Percentiles rank a stretch among this genome's conserved stretches.
phyloP scores from a whole-genome alignment of 768 basidiomycete species.

The Lanmaoa rubissima region DNA sequence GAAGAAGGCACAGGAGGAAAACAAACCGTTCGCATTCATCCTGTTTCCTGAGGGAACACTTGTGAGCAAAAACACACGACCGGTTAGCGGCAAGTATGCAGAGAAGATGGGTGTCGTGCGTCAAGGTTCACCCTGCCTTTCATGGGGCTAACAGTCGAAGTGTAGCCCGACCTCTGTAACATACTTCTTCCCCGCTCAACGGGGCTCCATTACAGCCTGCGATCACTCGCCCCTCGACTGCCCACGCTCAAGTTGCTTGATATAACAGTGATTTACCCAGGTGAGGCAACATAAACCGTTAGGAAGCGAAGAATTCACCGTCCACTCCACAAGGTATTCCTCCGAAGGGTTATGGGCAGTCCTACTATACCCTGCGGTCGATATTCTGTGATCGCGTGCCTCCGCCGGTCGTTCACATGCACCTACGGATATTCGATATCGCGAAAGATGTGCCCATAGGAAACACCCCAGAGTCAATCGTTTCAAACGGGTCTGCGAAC shows the following conservation, averaged over 20 bases:
- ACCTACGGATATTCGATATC: slow-evolving; percentile 78
- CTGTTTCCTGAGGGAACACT: slow-evolving; percentile 97
- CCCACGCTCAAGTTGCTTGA: slow-evolving; percentile 83
- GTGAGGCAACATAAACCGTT: slow-evolving; percentile 34
- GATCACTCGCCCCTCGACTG: slow-evolving; percentile 75
- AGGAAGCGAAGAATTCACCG: not conserved
- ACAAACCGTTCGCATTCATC: slow-evolving; percentile 75
- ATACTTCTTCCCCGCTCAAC: slow-evolving; percentile 90
- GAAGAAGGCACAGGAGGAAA: slow-evolving; percentile 59
- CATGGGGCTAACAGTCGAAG: slow-evolving; percentile 8
- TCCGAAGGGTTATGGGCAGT: slow-evolving; percentile 76
- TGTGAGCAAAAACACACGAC: slow-evolving; percentile 81
- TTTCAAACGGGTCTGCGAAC: slow-evolving; percentile 28
- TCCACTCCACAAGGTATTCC: slow-evolving; percentile 58
- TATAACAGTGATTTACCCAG: slow-evolving; percentile 89
- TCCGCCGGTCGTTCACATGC: slow-evolving; percentile 85
- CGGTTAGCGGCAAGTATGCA: slow-evolving; percentile 82
- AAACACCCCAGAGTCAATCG: slow-evolving; percentile 41
- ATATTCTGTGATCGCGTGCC: slow-evolving; percentile 80
- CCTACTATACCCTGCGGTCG: slow-evolving; percentile 85
- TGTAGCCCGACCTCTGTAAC: slow-evolving; percentile 75
- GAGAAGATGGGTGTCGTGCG: slow-evolving; percentile 86
- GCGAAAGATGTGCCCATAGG: slow-evolving; percentile 67
- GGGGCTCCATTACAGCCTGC: slow-evolving; percentile 81
- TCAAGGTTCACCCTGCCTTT: slow-evolving; percentile 16